These are phyloP conservation scores for Pichia californica DNA, from an alignment of 805 yeast genomes.

Conservation along the genomic window DNA sequence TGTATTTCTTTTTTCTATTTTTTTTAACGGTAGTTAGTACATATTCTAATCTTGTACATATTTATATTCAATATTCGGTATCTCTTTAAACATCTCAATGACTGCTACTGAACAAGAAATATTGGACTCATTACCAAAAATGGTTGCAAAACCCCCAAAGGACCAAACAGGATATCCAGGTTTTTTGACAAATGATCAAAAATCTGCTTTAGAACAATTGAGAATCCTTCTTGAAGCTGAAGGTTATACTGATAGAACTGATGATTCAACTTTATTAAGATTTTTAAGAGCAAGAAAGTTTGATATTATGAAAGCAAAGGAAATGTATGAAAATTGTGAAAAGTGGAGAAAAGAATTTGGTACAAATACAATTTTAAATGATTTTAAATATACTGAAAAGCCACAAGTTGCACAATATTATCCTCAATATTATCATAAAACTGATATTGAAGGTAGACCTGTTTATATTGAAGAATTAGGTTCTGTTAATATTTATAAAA, in stretches of 20 bases:
- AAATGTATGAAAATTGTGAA: constrained; percentile 84
- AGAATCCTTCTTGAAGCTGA: constrained; percentile 49
- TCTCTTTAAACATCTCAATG: not conserved
- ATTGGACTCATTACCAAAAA: constrained; percentile 31
- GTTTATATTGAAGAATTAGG: constrained; percentile 93
- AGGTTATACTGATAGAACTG: constrained; percentile 74
- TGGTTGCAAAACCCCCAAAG: constrained; percentile 46
- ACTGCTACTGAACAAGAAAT: constrained; percentile 22
- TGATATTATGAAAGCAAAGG: constrained; percentile 68
- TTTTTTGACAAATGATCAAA: constrained; percentile 63
- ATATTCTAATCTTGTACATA: no score
- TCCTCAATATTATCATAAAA: constrained; percentile 97
- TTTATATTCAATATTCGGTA: no score
- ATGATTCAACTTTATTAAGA: constrained; percentile 77
- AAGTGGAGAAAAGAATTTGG: constrained; percentile 88
- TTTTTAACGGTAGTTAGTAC: no score
- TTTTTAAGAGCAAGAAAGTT: constrained; percentile 95
- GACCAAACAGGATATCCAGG: constrained; percentile 76
- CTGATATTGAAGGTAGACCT: constrained; percentile 96
- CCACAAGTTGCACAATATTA: constrained; percentile 81
- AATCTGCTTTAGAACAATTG: constrained; percentile 49
- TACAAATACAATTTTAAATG: constrained; percentile 76
- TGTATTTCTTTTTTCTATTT: no score
- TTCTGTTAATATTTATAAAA: constrained; percentile 77
- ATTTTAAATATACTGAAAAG: constrained; percentile 91